Evolutionary conservation across 306 rosid species (phyloP), one percentile per base, ranked within the genome.

Genomic region (Pterocarpus macrocarpus): DNA sequence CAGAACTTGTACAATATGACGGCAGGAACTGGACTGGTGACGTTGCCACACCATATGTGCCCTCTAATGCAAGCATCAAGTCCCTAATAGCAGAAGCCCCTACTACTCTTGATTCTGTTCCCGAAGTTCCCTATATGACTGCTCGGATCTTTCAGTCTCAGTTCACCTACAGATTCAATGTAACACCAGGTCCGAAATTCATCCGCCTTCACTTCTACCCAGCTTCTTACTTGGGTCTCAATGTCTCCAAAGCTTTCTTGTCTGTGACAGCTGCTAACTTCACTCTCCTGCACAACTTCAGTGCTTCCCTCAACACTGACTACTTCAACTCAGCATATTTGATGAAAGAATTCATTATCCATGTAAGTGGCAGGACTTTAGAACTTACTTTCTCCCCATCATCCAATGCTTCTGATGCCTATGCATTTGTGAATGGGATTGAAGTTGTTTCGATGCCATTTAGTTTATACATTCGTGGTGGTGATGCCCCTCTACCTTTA

Each of bases 401-500:
- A 38, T 69, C 79, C 39, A 84, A 58, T 70, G 76, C 66, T 56
- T 70, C 82, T 35, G 83, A 64, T 64, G 69, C 86, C 38, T 87
- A 75, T 44, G 90, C 88, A 16, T 87, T 87, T 5, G 78, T 83
- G 53, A 86, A 83, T 41, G 89, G 87, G 55, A 87, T 87, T 58
- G 87, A 87, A 80, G 78, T 87, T 50, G 78, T 87, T 80, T 85
- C 87, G 1, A 85, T 82, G 81, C 90, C 88, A 7, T 15, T 64
- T 64, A 15, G 65, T 56, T 82, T 87, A 64, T 87, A 87, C 62
- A 61, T 64, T 39, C 56, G 4, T 0, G 75, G 86, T n/a, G 80
- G 63, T 36, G 64, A 68, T 56, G 57, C 55, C 1, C 75, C 64
- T 78, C 17, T 73, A 44, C 81, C 82, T 41, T 78, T 85, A 17